phyloP scores from a whole-genome alignment of 768 basidiomycete species.

The Mrakia gelida region DNA sequence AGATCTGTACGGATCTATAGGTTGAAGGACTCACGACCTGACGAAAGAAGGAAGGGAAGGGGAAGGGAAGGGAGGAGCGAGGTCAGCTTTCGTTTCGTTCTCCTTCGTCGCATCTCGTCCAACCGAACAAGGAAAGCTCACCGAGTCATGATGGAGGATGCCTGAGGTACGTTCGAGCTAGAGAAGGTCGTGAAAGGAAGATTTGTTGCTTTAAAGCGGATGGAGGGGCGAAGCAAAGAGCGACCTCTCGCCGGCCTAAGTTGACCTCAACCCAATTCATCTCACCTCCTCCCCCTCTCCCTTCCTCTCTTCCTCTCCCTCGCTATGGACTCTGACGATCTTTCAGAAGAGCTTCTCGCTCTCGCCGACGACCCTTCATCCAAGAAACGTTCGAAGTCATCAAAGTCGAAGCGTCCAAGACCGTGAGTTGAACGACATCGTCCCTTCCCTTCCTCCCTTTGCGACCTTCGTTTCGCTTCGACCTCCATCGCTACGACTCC shows the following conservation, averaged over 20 bases:
- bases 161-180: background rate
- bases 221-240: background rate
- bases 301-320: background rate
- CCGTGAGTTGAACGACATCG: background rate
- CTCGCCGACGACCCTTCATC: conserved; percentile 59
- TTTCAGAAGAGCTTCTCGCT: conserved; percentile 67
- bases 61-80: background rate
- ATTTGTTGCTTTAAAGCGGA: background rate
- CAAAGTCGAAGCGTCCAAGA: conserved; percentile 11
- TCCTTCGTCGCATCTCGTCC: background rate
- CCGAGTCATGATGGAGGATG: background rate
- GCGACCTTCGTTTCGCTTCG: conserved; percentile 41
- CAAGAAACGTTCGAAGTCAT: conserved; percentile 28
- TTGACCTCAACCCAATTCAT: background rate
- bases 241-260: background rate
- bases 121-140: background rate
- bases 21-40: background rate
- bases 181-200: background rate
- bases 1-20: too few species aligned
- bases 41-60: background rate
- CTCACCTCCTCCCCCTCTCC: background rate
- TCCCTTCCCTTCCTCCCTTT: conserved; percentile 34
- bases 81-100: background rate
- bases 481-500: background rate
- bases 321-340: conserved; percentile 28